Percentiles rank a stretch among this genome's conserved stretches.
Conservation (phyloP, 2,329 filamentous ascomycete genomes). For the Gaeumannomyces tritici region DNA sequence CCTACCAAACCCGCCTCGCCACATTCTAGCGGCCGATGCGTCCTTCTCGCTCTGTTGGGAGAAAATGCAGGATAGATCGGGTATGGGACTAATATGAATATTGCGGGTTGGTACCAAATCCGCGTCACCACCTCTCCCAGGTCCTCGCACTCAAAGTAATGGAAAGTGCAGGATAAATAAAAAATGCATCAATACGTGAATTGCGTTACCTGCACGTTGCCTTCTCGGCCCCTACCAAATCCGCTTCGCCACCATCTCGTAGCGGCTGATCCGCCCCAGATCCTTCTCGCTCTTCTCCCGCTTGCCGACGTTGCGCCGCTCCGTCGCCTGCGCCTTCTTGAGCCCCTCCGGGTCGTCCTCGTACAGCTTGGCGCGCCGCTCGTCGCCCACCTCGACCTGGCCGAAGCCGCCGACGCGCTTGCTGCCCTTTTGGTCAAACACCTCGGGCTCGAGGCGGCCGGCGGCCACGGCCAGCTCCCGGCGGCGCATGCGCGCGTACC, state of each 20-base stretch:
- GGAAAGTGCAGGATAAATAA: too few species aligned
- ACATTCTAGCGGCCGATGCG: constrained; percentile 82
- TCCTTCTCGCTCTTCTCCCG: constrained; percentile 43
- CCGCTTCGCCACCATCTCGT: constrained; percentile 92
- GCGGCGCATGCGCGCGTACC: constrained; percentile 74
- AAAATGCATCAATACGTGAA: too few species aligned
- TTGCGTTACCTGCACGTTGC: too few species aligned
- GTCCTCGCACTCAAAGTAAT: too few species aligned
- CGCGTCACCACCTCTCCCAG: too few species aligned
- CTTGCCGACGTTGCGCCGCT: constrained; percentile 52
- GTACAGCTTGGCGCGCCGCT: constrained; percentile 78
- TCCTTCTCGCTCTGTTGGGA: constrained; percentile 47
- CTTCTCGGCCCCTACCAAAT: constrained; percentile 82
- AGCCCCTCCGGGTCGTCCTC: constrained; percentile 70
- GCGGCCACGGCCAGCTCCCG: constrained; percentile 44
- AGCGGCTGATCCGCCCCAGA: constrained; percentile 62
- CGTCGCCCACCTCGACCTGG: constrained; percentile 79
- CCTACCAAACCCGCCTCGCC: constrained; percentile 77
- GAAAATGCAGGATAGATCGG: too few species aligned
- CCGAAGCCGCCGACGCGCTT: constrained; percentile 74
- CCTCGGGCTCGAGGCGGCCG: constrained; percentile 39
- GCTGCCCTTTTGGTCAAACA: constrained; percentile 55
- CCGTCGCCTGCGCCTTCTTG: constrained; percentile 50
- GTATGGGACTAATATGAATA: too few species aligned
- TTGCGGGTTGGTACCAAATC: too few species aligned